Evolutionary conservation across 345 rosid species (phyloP).

Genomic region (Eucalyptus albens): DNA sequence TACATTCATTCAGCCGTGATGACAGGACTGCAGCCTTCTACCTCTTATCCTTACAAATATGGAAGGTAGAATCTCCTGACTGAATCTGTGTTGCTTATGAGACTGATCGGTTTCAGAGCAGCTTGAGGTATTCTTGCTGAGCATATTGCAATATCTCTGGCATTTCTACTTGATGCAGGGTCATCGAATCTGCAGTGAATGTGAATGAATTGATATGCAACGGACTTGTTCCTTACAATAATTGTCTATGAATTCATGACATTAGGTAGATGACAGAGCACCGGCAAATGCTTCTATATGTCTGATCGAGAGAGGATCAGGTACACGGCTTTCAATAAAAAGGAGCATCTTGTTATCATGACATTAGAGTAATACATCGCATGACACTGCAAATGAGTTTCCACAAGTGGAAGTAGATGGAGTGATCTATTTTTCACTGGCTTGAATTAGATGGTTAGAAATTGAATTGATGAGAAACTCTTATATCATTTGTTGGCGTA

Average conservation of each 20-base stretch:
- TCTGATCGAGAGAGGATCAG: not conserved
- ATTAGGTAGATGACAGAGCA: not conserved
- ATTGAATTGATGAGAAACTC: not conserved
- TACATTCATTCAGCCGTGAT: slow-evolving; percentile 53
- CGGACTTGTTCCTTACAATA: not conserved
- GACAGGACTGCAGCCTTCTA: slow-evolving; percentile 44
- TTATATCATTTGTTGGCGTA: not conserved
- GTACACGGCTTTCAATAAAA: not conserved
- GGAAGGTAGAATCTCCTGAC: slow-evolving; percentile 31
- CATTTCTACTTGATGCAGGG: not conserved
- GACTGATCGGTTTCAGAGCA: not conserved
- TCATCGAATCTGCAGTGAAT: not conserved
- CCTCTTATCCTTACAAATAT: slow-evolving; percentile 32
- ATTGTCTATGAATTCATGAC: not conserved
- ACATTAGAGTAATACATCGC: not conserved
- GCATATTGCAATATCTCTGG: not conserved
- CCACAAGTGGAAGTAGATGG: not conserved
- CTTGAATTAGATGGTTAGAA: not conserved
- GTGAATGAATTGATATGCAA: not conserved
- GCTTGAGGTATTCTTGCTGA: not conserved
- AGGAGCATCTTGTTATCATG: not conserved
- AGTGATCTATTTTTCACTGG: not conserved
- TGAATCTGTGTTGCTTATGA: not conserved
- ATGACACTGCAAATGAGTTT: not conserved
- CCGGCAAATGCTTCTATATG: not conserved